Base-by-base conservation (phyloP, 257 asterid species). In the Paraleonurus japonicus region DNA sequence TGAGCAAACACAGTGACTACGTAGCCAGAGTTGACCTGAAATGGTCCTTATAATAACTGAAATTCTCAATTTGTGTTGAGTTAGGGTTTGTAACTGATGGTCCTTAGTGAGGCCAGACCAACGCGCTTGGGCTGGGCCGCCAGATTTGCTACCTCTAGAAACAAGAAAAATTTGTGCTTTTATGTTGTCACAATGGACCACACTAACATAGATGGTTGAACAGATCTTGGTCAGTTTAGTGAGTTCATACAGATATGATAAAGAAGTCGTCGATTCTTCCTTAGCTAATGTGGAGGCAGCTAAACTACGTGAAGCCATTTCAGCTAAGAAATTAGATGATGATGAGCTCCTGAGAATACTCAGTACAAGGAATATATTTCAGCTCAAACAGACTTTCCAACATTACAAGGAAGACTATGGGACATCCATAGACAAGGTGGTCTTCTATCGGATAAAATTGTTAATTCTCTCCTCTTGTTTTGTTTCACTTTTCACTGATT, bases 181-280 rank as follows among this genome's bases (percentile, higher is more conserved):
- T 45, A 20, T 50, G 26, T 7, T 26, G 16, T 62, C 23, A 32
- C 39, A 28, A 26, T 19, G 32, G 7, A 45, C 63, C n/a, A 7
- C 22, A 41, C 66, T 81, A 45, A 71, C 30, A 3, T 17, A 12
- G 37, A 57, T 9, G 69, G 11, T 32, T 60, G 15, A 54, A 78
- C 85, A 92, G 95, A 80, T 89, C 48, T 79, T 92, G 81, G 81
- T 88, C 32, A 76, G 81, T 73, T 67, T 92, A 65, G 90, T 88
- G 69, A 84, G 90, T 53, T 88, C 96, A 30, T 92, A 85, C 79
- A 83, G 98, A 70, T 85, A 84, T 23, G 95, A 92, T 73, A 78
- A 81, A 64, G 78, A 81, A 69, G 67, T 66, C 55, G 88, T 92
- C 70, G 96, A 88, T 54, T 71, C 80, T 11, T 16, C 53, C n/a